Evolutionary conservation across 495 filamentous ascomycete species (phyloP).

Genomic region (Cercophora scortea): DNA sequence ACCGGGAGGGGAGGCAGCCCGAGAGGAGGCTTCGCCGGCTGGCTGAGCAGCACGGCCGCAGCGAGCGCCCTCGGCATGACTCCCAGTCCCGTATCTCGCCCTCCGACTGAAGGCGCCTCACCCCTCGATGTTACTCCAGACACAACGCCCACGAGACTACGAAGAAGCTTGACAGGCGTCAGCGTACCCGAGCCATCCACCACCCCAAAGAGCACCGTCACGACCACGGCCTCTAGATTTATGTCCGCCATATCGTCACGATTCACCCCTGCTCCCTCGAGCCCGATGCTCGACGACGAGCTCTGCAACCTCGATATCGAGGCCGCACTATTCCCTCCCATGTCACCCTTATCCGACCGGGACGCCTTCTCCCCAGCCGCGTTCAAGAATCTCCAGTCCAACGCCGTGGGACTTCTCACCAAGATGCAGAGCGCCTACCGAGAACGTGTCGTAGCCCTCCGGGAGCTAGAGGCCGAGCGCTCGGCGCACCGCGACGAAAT

Average conservation of each 20-base stretch:
- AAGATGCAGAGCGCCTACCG: constrained; percentile 67
- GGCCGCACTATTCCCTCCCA: constrained; percentile 46
- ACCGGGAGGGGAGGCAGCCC: constrained; percentile 19
- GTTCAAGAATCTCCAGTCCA: constrained; percentile 61
- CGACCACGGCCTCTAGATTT: constrained; percentile 26
- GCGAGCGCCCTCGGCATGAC: constrained; percentile 12
- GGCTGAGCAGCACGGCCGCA: constrained; percentile 22
- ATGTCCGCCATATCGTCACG: constrained; percentile 36
- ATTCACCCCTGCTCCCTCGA: constrained; percentile 24
- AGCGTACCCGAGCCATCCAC: constrained; percentile 12
- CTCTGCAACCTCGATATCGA: constrained; percentile 58
- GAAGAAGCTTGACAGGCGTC: constrained; percentile 5
- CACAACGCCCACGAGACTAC: constrained; percentile 25
- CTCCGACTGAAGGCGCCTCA: constrained; percentile 2
- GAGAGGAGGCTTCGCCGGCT: constrained; percentile 21
- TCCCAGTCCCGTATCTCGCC: background rate
- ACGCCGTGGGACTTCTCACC: constrained; percentile 56
- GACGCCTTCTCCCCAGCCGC: constrained; percentile 56
- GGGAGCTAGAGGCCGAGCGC: constrained; percentile 53
- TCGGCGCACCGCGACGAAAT: constrained; percentile 62
- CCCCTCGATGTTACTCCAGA: constrained; percentile 10
- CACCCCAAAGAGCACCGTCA: constrained; percentile 28
- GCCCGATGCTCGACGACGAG: constrained; percentile 42
- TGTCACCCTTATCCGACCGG: constrained; percentile 32
- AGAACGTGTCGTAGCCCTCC: constrained; percentile 49